These are phyloP conservation scores for Linanthus parryae DNA, from an alignment of 148 eudicot species.

Conservation along the genomic window DNA sequence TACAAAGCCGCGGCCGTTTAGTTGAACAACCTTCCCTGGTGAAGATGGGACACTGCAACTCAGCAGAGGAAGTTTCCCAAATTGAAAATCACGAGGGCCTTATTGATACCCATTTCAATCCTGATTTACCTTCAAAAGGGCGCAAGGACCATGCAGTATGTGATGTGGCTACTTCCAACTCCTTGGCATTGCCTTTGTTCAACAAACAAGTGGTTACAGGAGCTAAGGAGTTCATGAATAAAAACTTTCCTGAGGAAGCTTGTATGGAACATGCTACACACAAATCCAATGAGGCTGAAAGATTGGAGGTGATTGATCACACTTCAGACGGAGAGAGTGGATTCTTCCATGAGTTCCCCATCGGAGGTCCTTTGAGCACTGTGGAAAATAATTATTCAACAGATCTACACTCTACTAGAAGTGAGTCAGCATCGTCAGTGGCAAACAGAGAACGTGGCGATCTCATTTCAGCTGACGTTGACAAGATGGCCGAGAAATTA, in stretches of 20 bases:
- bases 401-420: slow-evolving; percentile 2
- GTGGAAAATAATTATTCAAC: background rate
- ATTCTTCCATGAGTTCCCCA: slow-evolving; percentile 2
- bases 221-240: background rate
- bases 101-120: slow-evolving; percentile 3
- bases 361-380: background rate
- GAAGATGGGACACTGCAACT: background rate
- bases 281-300: slow-evolving; percentile 4
- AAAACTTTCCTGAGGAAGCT: slow-evolving; percentile 3
- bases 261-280: background rate
- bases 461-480: background rate
- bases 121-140: background rate
- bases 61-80: slow-evolving; percentile 4
- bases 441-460: no score
- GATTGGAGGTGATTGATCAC: background rate
- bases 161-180: background rate
- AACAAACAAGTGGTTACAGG: slow-evolving; percentile 6
- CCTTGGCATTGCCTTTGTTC: background rate
- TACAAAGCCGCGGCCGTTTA: background rate
- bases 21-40: slow-evolving; percentile 6
- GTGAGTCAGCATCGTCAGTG: no score
- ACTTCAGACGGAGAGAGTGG: slow-evolving; percentile 1
- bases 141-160: background rate
- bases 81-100: slow-evolving; percentile 4
- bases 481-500: background rate